These are phyloP conservation scores for Penicillium dipodomyicola DNA, from an alignment of 495 filamentous ascomycete species.

Conservation along the genomic window DNA sequence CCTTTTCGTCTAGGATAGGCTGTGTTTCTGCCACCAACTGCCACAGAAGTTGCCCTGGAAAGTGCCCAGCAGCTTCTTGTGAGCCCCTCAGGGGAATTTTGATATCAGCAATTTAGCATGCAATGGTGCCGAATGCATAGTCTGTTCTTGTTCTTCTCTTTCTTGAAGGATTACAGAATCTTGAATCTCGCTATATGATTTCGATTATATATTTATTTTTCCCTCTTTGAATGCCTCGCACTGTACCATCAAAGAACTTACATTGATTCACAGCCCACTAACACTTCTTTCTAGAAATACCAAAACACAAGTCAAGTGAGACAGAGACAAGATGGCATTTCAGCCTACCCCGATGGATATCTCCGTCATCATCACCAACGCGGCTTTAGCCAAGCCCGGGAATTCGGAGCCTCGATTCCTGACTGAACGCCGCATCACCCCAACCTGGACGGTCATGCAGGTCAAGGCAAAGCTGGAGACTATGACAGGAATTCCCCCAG, in stretches of 20 bases:
- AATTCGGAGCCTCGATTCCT: conserved; percentile 70
- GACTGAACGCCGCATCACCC: conserved; percentile 85
- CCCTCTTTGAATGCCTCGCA: neutral
- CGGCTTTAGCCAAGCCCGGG: conserved; percentile 62
- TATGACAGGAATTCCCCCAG: conserved; percentile 86
- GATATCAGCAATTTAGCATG: neutral
- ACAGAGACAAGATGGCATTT: conserved; percentile 34
- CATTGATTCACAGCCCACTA: neutral
- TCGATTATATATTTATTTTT: neutral
- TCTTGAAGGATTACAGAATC: too few relatives aligned
- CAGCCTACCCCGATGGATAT: conserved; percentile 71
- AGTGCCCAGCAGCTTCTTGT: neutral
- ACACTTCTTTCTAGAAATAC: neutral
- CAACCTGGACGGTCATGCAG: conserved; percentile 85
- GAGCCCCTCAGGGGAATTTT: conserved; percentile 1
- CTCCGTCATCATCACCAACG: conserved; percentile 77
- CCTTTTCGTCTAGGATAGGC: neutral
- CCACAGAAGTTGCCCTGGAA: neutral
- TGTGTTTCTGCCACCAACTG: neutral
- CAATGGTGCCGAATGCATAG: neutral
- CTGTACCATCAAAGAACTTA: neutral
- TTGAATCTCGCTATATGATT: neutral
- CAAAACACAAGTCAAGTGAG: neutral
- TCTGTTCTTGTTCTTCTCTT: neutral
- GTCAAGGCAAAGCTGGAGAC: conserved; percentile 89